Conservation (phyloP, 2,329 filamentous ascomycete genomes). For the Colletotrichum salicis region DNA sequence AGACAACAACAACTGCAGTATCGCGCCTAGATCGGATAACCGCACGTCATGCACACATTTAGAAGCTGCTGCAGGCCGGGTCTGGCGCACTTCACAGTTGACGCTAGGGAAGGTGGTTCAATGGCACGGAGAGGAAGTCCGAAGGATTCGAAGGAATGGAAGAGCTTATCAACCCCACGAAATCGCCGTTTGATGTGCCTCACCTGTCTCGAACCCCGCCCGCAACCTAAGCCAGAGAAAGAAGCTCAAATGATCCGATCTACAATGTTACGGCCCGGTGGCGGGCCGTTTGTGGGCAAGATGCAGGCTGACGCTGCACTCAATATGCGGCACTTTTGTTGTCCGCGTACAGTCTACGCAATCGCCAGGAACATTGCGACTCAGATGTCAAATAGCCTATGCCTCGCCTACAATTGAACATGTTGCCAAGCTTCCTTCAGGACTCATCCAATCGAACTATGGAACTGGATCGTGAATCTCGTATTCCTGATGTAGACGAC, state of each 20-base stretch:
- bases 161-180: neutral
- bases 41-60: neutral
- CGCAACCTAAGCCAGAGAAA: slow-evolving; percentile 1
- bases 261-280: slow-evolving; percentile 2
- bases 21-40: too few species aligned
- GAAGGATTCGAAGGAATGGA: neutral
- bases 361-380: neutral
- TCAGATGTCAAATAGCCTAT: neutral
- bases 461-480: neutral
- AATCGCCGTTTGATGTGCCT: neutral
- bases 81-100: neutral
- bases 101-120: neutral
- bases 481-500: neutral
- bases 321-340: slow-evolving; percentile 13
- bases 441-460: neutral
- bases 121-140: neutral
- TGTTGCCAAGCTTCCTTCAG: neutral
- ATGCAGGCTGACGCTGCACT: neutral
- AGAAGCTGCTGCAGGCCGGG: neutral
- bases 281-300: neutral
- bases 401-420: neutral
- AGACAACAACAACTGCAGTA: neutral
- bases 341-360: neutral
- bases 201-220: neutral
- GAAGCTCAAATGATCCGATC: neutral